Evolutionary conservation across 2,329 filamentous ascomycete genomes (phyloP).

Genomic region (Orbilia ellipsospora): DNA sequence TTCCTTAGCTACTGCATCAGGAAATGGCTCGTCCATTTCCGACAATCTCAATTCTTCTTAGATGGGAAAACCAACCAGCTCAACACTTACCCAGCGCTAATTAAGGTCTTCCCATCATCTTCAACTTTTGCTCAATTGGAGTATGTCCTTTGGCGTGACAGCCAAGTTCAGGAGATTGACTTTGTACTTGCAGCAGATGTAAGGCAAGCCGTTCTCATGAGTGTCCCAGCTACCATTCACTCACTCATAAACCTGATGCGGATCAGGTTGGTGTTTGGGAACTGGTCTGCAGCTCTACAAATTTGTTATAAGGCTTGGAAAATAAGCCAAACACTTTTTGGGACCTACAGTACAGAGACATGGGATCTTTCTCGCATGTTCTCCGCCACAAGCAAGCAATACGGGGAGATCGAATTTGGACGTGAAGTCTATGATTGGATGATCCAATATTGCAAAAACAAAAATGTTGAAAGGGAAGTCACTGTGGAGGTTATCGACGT

Average conservation of each 20-base stretch:
- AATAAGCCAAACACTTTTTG: slow-evolving; percentile 36
- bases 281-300: slow-evolving; percentile 19
- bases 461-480: neutral
- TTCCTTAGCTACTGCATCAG: slow-evolving; percentile 38
- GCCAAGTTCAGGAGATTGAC: slow-evolving; percentile 30
- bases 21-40: slow-evolving; percentile 45
- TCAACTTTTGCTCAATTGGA: slow-evolving; percentile 34
- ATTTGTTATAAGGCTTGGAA: slow-evolving; percentile 40
- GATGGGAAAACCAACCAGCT: slow-evolving; percentile 26
- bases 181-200: slow-evolving; percentile 29
- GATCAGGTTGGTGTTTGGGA: slow-evolving; percentile 6
- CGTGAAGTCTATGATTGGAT: slow-evolving; percentile 44
- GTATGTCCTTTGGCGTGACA: slow-evolving; percentile 30
- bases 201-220: slow-evolving; percentile 42
- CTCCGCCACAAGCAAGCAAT: slow-evolving; percentile 16
- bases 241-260: slow-evolving; percentile 39
- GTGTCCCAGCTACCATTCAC: slow-evolving; percentile 36
- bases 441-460: slow-evolving; percentile 18
- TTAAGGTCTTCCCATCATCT: slow-evolving; percentile 27
- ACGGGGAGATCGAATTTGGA: slow-evolving; percentile 29
- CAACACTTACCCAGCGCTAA: neutral
- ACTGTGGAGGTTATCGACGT: slow-evolving; percentile 31
- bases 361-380: slow-evolving; percentile 27
- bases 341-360: slow-evolving; percentile 13
- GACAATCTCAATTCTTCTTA: slow-evolving; percentile 23